These are phyloP conservation scores for Cruciata laevipes DNA, from an alignment of 257 asterid genomes.

Conservation along the genomic window DNA sequence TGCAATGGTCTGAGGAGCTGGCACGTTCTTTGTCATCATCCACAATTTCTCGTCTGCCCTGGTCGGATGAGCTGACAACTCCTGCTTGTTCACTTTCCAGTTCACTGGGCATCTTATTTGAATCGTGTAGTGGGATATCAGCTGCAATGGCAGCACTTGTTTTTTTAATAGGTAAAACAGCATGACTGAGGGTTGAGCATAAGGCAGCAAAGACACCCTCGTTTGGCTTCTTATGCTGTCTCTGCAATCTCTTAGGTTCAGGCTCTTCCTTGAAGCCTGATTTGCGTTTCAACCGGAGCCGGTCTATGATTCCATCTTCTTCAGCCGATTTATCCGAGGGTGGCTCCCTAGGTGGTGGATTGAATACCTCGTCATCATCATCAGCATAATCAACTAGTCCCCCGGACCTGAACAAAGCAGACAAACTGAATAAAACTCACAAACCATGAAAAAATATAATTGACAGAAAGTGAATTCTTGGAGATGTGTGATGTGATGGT, in stretches of 20 bases:
- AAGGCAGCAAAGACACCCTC: conserved; percentile 68
- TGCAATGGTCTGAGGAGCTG: neutral
- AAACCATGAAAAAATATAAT: neutral
- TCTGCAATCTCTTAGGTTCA: conserved; percentile 56
- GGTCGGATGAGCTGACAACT: conserved; percentile 18
- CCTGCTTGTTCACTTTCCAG: conserved; percentile 32
- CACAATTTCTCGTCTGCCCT: conserved; percentile 23
- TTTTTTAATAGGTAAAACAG: conserved; percentile 55
- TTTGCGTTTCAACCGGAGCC: conserved; percentile 66
- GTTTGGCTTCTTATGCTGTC: conserved; percentile 53
- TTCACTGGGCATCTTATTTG: conserved; percentile 22
- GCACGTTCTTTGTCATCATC: conserved; percentile 23
- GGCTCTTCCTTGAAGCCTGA: conserved; percentile 48
- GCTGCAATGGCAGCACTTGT: conserved; percentile 20
- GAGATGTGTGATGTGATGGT: neutral
- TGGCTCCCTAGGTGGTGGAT: conserved; percentile 68
- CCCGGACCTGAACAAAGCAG: conserved; percentile 49
- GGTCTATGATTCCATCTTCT: conserved; percentile 47
- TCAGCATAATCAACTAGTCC: conserved; percentile 97
- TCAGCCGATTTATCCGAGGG: conserved; percentile 40
- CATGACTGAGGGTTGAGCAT: conserved; percentile 58
- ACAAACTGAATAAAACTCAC: conserved; percentile 6
- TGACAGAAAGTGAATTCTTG: neutral
- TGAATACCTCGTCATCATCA: conserved; percentile 91
- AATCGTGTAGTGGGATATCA: conserved; percentile 25